Percentiles rank a stretch among this genome's conserved stretches.
phyloP scores from a whole-genome alignment of 768 basidiomycete genomes.

The Amanita molliuscula region DNA sequence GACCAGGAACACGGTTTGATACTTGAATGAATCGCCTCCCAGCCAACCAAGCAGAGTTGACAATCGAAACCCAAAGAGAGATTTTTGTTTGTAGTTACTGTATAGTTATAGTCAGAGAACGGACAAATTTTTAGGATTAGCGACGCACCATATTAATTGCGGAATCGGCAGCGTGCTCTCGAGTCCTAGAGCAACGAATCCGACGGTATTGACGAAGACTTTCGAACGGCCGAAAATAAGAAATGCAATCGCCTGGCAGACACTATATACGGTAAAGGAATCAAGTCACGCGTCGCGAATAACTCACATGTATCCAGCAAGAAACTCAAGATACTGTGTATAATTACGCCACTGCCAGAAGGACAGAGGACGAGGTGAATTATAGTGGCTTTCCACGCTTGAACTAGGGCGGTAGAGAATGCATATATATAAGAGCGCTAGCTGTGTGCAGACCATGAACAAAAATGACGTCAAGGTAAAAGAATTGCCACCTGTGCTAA shows the following conservation, averaged over 20 bases:
- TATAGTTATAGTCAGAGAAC: background rate
- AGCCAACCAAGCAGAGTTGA: conserved; percentile 79
- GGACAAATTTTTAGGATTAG: conserved; percentile 1
- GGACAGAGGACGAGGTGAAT: conserved; percentile 54
- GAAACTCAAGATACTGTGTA: conserved; percentile 71
- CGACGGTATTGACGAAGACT: conserved; percentile 51
- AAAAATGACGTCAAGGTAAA: background rate
- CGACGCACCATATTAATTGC: conserved; percentile 59
- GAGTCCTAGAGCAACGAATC: conserved; percentile 70
- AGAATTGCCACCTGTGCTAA: conserved; percentile 52
- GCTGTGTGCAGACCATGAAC: conserved; percentile 28
- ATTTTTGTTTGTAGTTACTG: conserved; percentile 73
- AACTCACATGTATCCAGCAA: conserved; percentile 66
- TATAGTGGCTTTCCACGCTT: conserved; percentile 48
- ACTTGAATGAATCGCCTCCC: conserved; percentile 85
- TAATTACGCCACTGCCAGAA: conserved; percentile 87
- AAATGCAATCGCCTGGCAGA: conserved; percentile 64
- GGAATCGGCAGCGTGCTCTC: conserved; percentile 85
- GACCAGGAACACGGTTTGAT: background rate
- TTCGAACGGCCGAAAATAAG: conserved; percentile 62
- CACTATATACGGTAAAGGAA: conserved; percentile 18
- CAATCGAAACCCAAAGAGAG: conserved; percentile 76
- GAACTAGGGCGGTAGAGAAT: conserved; percentile 55
- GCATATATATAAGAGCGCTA: conserved; percentile 75
- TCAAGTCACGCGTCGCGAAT: background rate